Conservation (phyloP, 129 eudicot genomes). For the Smallanthus sonchifolius region DNA sequence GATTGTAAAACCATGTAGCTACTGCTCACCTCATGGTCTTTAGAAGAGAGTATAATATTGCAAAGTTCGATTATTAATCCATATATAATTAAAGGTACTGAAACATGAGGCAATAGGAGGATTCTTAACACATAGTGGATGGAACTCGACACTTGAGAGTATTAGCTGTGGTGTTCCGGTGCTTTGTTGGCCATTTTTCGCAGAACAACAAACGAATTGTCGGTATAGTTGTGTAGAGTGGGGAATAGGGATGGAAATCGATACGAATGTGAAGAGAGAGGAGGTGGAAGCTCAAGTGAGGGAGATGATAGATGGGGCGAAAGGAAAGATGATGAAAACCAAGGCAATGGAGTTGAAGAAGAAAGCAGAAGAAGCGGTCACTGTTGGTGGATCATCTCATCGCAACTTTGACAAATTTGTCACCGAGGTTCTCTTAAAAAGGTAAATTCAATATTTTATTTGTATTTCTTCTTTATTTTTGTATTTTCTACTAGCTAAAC, state of each 20-base stretch:
- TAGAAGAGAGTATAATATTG: too few relatives aligned
- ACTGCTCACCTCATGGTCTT: too few relatives aligned
- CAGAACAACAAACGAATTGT: constrained; percentile 60
- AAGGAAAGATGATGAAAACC: constrained; percentile 44
- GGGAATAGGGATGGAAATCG: constrained; percentile 62
- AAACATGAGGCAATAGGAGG: constrained; percentile 47
- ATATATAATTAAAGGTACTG: constrained; percentile 1
- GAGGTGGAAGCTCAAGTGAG: constrained; percentile 50
- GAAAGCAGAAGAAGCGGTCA: constrained; percentile 43
- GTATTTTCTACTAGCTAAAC: not conserved
- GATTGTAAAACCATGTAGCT: too few relatives aligned
- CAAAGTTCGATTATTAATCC: not conserved
- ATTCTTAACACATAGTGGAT: constrained; percentile 59
- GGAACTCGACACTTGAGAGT: constrained; percentile 68
- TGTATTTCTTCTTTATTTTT: not conserved
- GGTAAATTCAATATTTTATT: not conserved
- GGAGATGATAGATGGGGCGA: constrained; percentile 54
- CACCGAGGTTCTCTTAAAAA: constrained; percentile 14
- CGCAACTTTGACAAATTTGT: constrained; percentile 38
- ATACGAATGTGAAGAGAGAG: constrained; percentile 49
- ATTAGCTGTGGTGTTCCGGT: constrained; percentile 46
- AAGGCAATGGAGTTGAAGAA: constrained; percentile 49
- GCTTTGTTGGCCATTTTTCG: constrained; percentile 72
- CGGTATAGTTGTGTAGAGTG: constrained; percentile 53
- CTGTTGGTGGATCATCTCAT: constrained; percentile 37